Evolutionary conservation across 1,284 basidiomycete species (phyloP), one percentile per base, ranked within the genome.

Genomic region (Cryptococcus jaspeensis): DNA sequence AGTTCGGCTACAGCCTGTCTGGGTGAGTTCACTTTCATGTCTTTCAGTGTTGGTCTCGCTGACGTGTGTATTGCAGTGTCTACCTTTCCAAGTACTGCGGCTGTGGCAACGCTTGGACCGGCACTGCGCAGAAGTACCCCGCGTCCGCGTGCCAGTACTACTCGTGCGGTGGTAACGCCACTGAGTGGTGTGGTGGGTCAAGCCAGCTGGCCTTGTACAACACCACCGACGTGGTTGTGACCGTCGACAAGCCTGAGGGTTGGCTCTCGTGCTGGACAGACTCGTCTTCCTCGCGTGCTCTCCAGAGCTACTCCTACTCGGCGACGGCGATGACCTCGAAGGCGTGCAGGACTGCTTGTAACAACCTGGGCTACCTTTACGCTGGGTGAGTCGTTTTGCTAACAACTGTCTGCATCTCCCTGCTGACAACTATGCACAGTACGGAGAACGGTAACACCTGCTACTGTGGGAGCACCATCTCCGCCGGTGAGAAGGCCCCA

Each of bases 221-320:
- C 47, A 55, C 58, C 22, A 37, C 58, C 12, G 55, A 51, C 15
- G 46, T 50, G n/a, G 28, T 43, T 46, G 28, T 22, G 8, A 49
- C 45, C 13, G 32, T 53, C 5, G 39, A 36, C 16, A 59, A 62
- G 37, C 58, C 61, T 20, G 53, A 50, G 25, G 61, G 61, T 15
- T 62, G 61, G 61, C n/a, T 60, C 35, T 55, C 54, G 6, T 64
- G 63, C 52, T 64, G 53, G 47, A 60, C 63, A 16, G 63, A 65
- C 53, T 48, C 44, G 16, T 53, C 53, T 16, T 41, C 28, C 6
- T 32, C 50, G 5, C 46, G 63, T 37, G 51, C 61, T 1, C 43
- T 65, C 5, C 53, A 42, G 42, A 59, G 54, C 22, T 63, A 60
- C 52, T 50, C 61, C 1, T 69, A 63, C 56, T 50, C 52, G n/a